A percentile compares a stretch with the other conserved stretches of the same genome.
phyloP scores from a whole-genome alignment of 2,329 filamentous ascomycete species.

The Onygena corvina region DNA sequence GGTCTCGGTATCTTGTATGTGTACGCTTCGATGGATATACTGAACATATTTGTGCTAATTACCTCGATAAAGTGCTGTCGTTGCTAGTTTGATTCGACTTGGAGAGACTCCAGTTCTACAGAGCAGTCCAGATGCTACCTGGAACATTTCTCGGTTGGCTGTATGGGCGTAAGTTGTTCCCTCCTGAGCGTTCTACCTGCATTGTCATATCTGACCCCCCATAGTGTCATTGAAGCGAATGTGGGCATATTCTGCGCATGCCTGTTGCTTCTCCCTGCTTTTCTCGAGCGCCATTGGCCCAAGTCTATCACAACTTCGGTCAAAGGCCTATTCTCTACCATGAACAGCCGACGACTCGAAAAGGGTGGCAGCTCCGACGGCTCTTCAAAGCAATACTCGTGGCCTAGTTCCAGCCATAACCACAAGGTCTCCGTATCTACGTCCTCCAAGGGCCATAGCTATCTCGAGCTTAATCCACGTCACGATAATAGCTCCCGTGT shows the following conservation, averaged over 20 bases:
- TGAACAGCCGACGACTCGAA: not conserved
- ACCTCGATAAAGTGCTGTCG: not conserved
- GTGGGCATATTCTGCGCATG: slow-evolving; percentile 3
- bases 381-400: not conserved
- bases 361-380: slow-evolving; percentile 2
- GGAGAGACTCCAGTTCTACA: not conserved
- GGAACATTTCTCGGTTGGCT: slow-evolving; percentile 2
- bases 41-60: not conserved
- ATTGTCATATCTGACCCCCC: not conserved
- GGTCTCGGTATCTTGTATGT: slow-evolving; percentile 6
- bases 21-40: not conserved
- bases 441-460: not conserved
- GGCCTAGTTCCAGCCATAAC: not conserved
- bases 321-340: not conserved
- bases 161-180: not conserved
- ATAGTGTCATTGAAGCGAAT: slow-evolving; percentile 6
- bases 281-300: slow-evolving; percentile 4
- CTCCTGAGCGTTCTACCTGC: not conserved
- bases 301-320: not conserved
- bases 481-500: too few relatives aligned
- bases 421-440: slow-evolving; percentile 1
- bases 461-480: slow-evolving; percentile 1
- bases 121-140: slow-evolving; percentile 3
- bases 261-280: slow-evolving; percentile 1
- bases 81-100: slow-evolving; percentile 2